These are phyloP conservation scores for Mortierella sp. DNA, from an alignment of 371 early-diverging fungal species.

Conservation along the genomic window DNA sequence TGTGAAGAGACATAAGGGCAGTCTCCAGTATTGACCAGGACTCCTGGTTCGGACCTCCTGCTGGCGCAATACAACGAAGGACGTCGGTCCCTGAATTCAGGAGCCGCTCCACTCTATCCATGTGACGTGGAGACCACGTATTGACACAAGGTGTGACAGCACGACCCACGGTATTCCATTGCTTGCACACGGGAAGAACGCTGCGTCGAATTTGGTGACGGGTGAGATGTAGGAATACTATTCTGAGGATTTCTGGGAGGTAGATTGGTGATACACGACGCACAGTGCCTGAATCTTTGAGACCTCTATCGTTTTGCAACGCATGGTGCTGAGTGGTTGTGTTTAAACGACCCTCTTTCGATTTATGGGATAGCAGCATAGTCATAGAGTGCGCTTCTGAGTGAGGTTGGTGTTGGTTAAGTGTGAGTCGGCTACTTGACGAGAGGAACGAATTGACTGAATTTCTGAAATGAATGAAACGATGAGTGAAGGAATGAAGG, in stretches of 20 bases:
- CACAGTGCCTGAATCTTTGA: neutral
- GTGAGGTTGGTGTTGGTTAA: neutral
- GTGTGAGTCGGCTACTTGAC: neutral
- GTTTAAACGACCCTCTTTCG: neutral
- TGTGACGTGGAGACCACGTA: neutral
- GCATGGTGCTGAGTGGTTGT: neutral
- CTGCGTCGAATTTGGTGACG: neutral
- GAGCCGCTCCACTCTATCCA: neutral
- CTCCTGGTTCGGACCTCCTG: too few relatives aligned
- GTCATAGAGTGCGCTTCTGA: neutral
- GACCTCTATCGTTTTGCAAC: neutral
- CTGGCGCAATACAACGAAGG: neutral
- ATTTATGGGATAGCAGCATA: neutral
- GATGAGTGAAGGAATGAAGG: neutral
- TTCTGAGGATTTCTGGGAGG: neutral
- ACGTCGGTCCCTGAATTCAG: neutral
- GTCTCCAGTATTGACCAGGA: too few relatives aligned
- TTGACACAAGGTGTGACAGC: neutral
- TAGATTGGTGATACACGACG: neutral
- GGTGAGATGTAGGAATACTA: neutral
- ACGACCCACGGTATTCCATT: neutral
- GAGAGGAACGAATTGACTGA: neutral
- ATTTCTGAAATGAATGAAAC: too few relatives aligned
- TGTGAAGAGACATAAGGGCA: too few relatives aligned
- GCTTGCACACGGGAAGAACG: neutral